Percentiles rank a stretch among this genome's conserved stretches.
phyloP scores from a whole-genome alignment of 495 filamentous ascomycete genomes.

The Wilcoxina mikolae region DNA sequence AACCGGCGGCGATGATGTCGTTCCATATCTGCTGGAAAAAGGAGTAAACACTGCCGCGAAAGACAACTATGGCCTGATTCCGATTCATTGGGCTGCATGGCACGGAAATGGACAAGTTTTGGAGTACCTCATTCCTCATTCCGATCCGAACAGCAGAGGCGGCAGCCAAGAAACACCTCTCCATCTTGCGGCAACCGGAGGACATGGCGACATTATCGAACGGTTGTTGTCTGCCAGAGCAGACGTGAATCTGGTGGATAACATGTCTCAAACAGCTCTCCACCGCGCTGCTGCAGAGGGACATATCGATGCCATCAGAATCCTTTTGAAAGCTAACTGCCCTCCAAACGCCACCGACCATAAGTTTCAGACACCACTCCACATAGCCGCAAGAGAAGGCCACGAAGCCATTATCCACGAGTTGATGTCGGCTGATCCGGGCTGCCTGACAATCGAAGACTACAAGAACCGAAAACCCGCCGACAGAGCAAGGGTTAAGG shows the following conservation, averaged over 20 bases:
- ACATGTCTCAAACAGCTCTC: neutral
- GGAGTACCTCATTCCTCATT: neutral
- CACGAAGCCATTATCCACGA: neutral
- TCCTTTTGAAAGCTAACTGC: neutral
- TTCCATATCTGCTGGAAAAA: conserved; percentile 17
- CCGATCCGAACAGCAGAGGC: neutral
- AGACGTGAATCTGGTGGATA: neutral
- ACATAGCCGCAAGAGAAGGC: conserved; percentile 4
- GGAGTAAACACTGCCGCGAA: conserved; percentile 8
- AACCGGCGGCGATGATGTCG: conserved; percentile 22
- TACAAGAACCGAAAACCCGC: conserved; percentile 1
- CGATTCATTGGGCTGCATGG: neutral
- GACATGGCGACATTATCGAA: neutral
- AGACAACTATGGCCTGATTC: neutral
- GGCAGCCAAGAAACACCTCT: neutral
- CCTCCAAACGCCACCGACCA: neutral
- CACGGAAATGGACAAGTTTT: neutral
- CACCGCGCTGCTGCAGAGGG: neutral
- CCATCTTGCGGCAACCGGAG: neutral
- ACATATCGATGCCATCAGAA: neutral
- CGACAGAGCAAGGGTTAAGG: neutral
- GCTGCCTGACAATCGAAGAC: neutral
- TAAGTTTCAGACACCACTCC: neutral
- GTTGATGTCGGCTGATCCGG: neutral
- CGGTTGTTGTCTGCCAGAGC: neutral